Conservation (phyloP, 176 grass and related monocot genomes). For the Aegilops bicornis region DNA sequence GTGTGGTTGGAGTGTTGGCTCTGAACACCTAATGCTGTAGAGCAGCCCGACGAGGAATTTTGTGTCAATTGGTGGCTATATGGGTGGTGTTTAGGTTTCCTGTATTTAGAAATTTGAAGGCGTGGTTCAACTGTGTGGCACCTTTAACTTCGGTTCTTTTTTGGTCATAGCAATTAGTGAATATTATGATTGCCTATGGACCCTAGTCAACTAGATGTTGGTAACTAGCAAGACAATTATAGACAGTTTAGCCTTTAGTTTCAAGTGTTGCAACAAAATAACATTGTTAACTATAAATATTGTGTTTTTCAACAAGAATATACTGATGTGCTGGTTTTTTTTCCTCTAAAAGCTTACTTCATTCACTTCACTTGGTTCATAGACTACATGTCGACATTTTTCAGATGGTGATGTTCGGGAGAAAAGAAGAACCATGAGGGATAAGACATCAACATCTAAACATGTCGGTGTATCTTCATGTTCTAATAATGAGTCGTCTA, state of each 20-base stretch:
- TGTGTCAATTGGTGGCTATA: not conserved
- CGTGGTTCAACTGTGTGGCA: too few species aligned
- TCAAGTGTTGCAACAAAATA: not conserved
- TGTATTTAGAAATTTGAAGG: too few species aligned
- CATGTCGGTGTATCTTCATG: constrained; percentile 50
- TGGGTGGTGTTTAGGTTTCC: too few species aligned
- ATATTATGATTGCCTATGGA: not conserved
- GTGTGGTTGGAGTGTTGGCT: not conserved
- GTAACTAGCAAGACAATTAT: not conserved
- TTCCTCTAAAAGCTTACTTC: not conserved
- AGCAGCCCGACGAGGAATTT: not conserved
- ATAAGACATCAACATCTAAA: constrained; percentile 53
- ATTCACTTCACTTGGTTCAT: constrained; percentile 2
- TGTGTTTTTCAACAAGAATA: not conserved
- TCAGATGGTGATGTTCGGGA: constrained; percentile 70
- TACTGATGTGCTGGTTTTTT: not conserved
- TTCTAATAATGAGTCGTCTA: not conserved
- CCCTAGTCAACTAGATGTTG: not conserved
- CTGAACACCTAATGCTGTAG: not conserved
- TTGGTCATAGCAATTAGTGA: too few species aligned
- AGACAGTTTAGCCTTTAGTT: not conserved
- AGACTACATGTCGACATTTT: constrained; percentile 13
- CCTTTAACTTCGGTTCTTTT: too few species aligned
- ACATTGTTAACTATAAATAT: not conserved
- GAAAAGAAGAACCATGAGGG: constrained; percentile 51